A percentile compares a stretch with the other conserved stretches of the same genome.
Conservation (phyloP, 2,329 filamentous ascomycete species). For the Beauveria medogensis region DNA sequence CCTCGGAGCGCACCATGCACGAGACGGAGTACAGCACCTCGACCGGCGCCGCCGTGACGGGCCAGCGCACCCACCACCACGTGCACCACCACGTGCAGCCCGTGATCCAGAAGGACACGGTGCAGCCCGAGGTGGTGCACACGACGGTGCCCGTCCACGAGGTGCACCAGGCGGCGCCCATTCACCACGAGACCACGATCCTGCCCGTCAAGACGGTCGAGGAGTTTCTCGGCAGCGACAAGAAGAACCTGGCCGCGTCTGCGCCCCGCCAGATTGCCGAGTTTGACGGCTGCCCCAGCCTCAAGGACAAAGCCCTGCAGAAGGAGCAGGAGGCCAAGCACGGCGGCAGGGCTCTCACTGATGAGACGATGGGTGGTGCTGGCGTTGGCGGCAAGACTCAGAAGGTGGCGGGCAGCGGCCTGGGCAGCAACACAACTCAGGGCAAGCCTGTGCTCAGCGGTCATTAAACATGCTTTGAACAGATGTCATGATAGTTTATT, state of each 20-base stretch:
- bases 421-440: background rate
- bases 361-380: background rate
- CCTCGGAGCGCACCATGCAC: conserved; percentile 21
- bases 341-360: background rate
- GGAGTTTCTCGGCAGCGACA: conserved; percentile 43
- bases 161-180: conserved; percentile 57
- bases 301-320: conserved; percentile 8
- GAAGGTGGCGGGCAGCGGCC: background rate
- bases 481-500: no score
- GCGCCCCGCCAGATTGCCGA: conserved; percentile 46
- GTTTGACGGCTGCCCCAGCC: conserved; percentile 53
- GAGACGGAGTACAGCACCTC: conserved; percentile 21
- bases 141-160: conserved; percentile 67
- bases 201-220: conserved; percentile 56
- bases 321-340: conserved; percentile 4
- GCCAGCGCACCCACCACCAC: conserved; percentile 32
- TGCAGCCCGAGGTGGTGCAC: conserved; percentile 61
- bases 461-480: no score
- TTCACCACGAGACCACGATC: conserved; percentile 57
- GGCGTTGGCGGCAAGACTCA: background rate
- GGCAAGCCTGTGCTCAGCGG: background rate
- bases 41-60: conserved; percentile 18
- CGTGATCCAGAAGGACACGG: conserved; percentile 59
- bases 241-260: conserved; percentile 42
- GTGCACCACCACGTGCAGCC: conserved; percentile 64